Evolutionary conservation across 805 yeast species (phyloP).

Genomic region (Ogataea pini): DNA sequence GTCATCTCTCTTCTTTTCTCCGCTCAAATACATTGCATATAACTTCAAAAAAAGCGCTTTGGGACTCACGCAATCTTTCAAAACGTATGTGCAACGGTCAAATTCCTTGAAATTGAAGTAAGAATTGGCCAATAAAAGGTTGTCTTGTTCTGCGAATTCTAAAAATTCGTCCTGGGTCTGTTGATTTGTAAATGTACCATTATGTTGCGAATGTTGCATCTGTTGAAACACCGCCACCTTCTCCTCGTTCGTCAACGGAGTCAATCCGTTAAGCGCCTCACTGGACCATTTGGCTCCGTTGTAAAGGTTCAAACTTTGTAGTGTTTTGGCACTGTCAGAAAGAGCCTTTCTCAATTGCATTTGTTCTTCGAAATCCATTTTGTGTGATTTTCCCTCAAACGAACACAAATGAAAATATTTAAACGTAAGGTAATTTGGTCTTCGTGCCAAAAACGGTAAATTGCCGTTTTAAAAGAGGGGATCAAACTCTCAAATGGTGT

Average conservation of each 20-base stretch:
- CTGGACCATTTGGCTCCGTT: slow-evolving; percentile 83
- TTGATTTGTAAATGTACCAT: slow-evolving; percentile 14
- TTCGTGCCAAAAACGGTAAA: too few species aligned
- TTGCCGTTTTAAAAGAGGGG: too few species aligned
- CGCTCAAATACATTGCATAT: slow-evolving; percentile 70
- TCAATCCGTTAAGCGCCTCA: slow-evolving; percentile 73
- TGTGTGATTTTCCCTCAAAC: neutral
- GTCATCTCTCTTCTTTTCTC: slow-evolving; percentile 75
- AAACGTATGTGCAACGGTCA: slow-evolving; percentile 66
- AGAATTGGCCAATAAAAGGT: slow-evolving; percentile 61
- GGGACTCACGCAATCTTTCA: slow-evolving; percentile 53
- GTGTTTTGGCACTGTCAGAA: slow-evolving; percentile 42
- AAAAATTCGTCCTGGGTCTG: slow-evolving; percentile 25
- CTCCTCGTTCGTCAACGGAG: slow-evolving; percentile 21
- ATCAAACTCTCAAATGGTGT: too few species aligned
- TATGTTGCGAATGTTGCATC: slow-evolving; percentile 13
- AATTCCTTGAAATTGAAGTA: slow-evolving; percentile 85
- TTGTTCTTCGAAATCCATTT: slow-evolving; percentile 33
- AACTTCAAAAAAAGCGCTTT: slow-evolving; percentile 61
- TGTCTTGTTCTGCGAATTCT: slow-evolving; percentile 41
- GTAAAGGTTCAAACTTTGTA: slow-evolving; percentile 59
- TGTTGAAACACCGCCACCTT: slow-evolving; percentile 25
- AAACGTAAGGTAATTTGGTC: neutral
- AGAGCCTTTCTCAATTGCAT: slow-evolving; percentile 32
- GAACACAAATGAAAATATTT: neutral